Conservation (phyloP, 352 stramenopile species). For the Pythium graminicola region DNA sequence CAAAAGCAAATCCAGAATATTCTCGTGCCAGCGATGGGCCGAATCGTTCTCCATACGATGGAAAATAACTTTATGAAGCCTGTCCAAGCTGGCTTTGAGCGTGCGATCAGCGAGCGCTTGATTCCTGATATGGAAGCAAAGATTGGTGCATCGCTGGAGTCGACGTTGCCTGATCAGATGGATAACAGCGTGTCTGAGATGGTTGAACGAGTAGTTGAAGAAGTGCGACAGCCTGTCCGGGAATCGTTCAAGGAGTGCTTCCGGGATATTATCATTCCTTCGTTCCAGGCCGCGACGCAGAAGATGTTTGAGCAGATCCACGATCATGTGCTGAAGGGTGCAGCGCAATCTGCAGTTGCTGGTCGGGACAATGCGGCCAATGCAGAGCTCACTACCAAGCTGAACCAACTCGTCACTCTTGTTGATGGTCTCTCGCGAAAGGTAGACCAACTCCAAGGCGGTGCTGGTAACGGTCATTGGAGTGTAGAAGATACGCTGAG, state of each 20-base stretch:
- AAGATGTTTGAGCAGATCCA: conserved; percentile 89
- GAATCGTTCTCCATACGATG: conserved; percentile 84
- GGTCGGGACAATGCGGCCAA: conserved; percentile 50
- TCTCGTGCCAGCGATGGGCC: conserved; percentile 75
- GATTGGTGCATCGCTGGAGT: conserved; percentile 52
- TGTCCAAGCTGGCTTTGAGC: conserved; percentile 71
- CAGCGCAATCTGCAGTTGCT: conserved; percentile 31
- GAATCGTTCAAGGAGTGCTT: conserved; percentile 84
- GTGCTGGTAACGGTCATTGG: conserved; percentile 25
- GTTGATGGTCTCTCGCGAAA: conserved; percentile 58
- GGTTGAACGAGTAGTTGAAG: conserved; percentile 70
- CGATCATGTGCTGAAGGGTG: conserved; percentile 72
- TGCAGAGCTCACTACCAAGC: conserved; percentile 47
- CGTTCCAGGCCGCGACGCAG: conserved; percentile 79
- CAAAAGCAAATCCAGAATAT: conserved; percentile 80
- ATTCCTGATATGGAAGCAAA: conserved; percentile 71
- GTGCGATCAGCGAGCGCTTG: conserved; percentile 62
- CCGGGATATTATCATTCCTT: conserved; percentile 81
- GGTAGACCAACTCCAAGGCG: conserved; percentile 43
- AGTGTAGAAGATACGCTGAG: conserved; percentile 15
- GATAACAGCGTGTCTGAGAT: conserved; percentile 58
- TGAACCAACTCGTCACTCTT: conserved; percentile 56
- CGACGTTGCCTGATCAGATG: conserved; percentile 53
- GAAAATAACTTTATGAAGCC: conserved; percentile 88
- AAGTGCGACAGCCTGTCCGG: conserved; percentile 69